A percentile compares a stretch with the other conserved stretches of the same genome.
phyloP scores from a whole-genome alignment of 208 protist species.

The Phytomonas serpens region DNA sequence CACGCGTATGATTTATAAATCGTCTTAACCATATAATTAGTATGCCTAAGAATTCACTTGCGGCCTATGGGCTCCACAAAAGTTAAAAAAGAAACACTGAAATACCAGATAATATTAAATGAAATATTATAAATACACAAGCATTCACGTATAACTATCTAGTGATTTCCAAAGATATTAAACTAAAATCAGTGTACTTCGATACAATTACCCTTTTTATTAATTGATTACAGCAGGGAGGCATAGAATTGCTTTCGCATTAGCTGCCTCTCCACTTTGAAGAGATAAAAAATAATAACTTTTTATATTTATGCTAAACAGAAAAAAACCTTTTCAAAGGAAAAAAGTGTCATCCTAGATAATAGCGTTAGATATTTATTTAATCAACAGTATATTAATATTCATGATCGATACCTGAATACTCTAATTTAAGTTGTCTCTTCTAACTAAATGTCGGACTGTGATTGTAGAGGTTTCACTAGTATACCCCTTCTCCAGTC shows the following conservation, averaged over 20 bases:
- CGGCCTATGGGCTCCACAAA: background rate
- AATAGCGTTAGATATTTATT: background rate
- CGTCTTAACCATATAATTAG: background rate
- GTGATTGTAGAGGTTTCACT: background rate
- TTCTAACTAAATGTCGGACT: background rate
- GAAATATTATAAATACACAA: slow-evolving; percentile 1
- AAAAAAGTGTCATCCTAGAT: slow-evolving; percentile 12
- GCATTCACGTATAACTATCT: background rate
- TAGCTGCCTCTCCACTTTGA: background rate
- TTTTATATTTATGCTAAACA: background rate
- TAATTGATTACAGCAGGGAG: too few species aligned
- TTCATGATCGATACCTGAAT: background rate
- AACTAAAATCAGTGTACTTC: too few species aligned
- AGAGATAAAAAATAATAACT: slow-evolving; percentile 6
- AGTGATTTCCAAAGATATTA: too few species aligned
- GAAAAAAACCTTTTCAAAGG: slow-evolving; percentile 10
- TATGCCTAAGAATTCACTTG: background rate
- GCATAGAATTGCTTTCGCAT: too few species aligned
- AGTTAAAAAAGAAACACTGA: background rate
- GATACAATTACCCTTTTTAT: too few species aligned
- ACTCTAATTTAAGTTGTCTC: too few species aligned
- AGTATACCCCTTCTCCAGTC: slow-evolving; percentile 25
- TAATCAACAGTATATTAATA: slow-evolving; percentile 10
- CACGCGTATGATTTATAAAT: background rate
- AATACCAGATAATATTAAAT: slow-evolving; percentile 8